Conservation (phyloP, 371 early-diverging fungal genomes). For the Rhizopus delemar region DNA sequence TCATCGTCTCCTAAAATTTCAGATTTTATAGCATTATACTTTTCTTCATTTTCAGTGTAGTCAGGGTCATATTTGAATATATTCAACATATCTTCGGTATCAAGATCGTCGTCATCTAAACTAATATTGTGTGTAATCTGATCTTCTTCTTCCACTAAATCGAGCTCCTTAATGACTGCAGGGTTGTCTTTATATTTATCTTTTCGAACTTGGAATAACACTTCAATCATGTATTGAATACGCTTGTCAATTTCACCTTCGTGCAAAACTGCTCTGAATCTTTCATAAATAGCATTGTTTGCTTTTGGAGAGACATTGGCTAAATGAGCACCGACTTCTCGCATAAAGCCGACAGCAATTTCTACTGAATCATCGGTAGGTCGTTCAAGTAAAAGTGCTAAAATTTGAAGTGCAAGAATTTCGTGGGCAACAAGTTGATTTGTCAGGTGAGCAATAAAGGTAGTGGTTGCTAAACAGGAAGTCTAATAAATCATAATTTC, state of each 20-base stretch:
- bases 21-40: slow-evolving; percentile 76
- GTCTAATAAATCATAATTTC: slow-evolving; percentile 29
- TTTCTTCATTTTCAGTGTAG: slow-evolving; percentile 81
- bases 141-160: slow-evolving; percentile 94
- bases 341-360: slow-evolving; percentile 95
- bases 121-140: slow-evolving; percentile 91
- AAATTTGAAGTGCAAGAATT: slow-evolving; percentile 85
- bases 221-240: slow-evolving; percentile 97
- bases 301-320: slow-evolving; percentile 79
- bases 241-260: slow-evolving; percentile 94
- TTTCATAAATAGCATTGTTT: slow-evolving; percentile 89
- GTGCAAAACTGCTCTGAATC: slow-evolving; percentile 89
- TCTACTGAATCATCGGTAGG: slow-evolving; percentile 98
- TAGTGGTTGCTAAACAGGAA: slow-evolving; percentile 78
- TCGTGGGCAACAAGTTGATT: slow-evolving; percentile 93
- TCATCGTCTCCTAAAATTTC: slow-evolving; percentile 90
- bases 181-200: slow-evolving; percentile 92
- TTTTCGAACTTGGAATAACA: slow-evolving; percentile 91
- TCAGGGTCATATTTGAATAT: slow-evolving; percentile 86
- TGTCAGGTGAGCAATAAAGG: slow-evolving; percentile 91
- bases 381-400: slow-evolving; percentile 83
- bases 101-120: slow-evolving; percentile 86
- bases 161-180: slow-evolving; percentile 76
- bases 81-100: slow-evolving; percentile 79
- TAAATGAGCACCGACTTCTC: slow-evolving; percentile 87